These are phyloP conservation scores for Yamadazyma dushanensis DNA, from an alignment of 1,139 yeast species.

Conservation along the genomic window DNA sequence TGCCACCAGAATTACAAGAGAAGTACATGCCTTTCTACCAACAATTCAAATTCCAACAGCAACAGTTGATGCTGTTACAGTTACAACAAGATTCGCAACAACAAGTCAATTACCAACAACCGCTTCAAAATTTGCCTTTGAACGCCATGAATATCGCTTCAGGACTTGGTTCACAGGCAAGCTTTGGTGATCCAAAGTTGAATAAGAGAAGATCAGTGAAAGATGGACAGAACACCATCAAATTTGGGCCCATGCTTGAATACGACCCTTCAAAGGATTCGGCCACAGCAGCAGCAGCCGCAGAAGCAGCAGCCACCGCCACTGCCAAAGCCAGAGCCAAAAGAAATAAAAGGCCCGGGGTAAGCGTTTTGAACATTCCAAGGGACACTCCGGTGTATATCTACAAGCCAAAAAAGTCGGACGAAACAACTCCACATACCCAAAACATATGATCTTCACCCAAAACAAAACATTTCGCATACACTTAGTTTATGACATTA, in stretches of 20 bases:
- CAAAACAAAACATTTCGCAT: neutral
- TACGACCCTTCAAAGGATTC: constrained; percentile 42
- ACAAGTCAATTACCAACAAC: constrained; percentile 13
- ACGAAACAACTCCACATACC: too few species aligned
- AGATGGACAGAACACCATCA: constrained; percentile 31
- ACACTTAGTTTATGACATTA: neutral
- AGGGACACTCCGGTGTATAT: constrained; percentile 33
- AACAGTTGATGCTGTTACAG: constrained; percentile 11
- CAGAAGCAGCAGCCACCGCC: constrained; percentile 9
- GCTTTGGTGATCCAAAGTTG: constrained; percentile 7
- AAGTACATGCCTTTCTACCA: constrained; percentile 20
- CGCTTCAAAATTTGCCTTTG: constrained; percentile 14
- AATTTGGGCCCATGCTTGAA: constrained; percentile 43
- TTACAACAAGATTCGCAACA: constrained; percentile 12
- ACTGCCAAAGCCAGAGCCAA: constrained; percentile 12
- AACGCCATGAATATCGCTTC: constrained; percentile 14
- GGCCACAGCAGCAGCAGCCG: constrained; percentile 11
- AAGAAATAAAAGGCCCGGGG: constrained; percentile 17
- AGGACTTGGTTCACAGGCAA: constrained; percentile 16
- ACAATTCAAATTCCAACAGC: constrained; percentile 17
- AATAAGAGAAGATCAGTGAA: constrained; percentile 14
- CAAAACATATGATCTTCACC: neutral
- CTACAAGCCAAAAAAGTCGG: constrained; percentile 36
- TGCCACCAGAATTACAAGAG: constrained; percentile 22
- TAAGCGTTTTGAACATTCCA: constrained; percentile 30